Evolutionary conservation across 441 rosid species (phyloP).

Genomic region (Raphanus hybrid): DNA sequence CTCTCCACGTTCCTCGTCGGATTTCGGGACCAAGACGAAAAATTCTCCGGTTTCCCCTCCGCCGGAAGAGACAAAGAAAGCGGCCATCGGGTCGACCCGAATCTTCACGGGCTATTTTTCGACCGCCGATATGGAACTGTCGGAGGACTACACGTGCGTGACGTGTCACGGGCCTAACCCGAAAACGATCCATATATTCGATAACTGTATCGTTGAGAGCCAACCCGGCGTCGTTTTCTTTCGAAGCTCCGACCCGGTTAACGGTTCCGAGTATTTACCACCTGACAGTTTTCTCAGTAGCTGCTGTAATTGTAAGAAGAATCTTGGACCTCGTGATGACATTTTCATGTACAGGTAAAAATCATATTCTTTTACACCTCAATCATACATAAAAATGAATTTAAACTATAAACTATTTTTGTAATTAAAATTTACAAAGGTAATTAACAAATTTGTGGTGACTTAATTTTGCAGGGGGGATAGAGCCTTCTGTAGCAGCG

Average conservation of each 20-base stretch:
- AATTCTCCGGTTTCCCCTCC: conserved; percentile 37
- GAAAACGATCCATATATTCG: conserved; percentile 82
- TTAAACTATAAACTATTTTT: background rate
- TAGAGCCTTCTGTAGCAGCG: conserved; percentile 90
- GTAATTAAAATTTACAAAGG: background rate
- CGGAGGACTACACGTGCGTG: conserved; percentile 95
- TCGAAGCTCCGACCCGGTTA: conserved; percentile 35
- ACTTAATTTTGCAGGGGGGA: conserved; percentile 63
- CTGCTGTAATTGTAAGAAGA: conserved; percentile 81
- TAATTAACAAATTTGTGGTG: conserved; percentile 11
- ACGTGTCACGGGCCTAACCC: conserved; percentile 87
- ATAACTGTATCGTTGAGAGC: conserved; percentile 75
- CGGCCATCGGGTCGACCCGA: conserved; percentile 46
- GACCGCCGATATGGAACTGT: conserved; percentile 73
- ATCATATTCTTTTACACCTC: background rate
- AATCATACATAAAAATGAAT: background rate
- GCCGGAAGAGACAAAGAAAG: background rate
- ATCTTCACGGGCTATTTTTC: conserved; percentile 52
- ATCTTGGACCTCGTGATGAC: conserved; percentile 78
- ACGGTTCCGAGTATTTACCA: conserved; percentile 40
- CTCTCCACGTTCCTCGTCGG: conserved; percentile 60
- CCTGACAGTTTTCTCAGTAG: conserved; percentile 69
- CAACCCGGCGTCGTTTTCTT: conserved; percentile 51
- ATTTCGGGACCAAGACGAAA: conserved; percentile 69
- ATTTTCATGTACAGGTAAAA: conserved; percentile 83